phyloP scores from a whole-genome alignment of 1,139 yeast species.

The Kazachstania sp. region DNA sequence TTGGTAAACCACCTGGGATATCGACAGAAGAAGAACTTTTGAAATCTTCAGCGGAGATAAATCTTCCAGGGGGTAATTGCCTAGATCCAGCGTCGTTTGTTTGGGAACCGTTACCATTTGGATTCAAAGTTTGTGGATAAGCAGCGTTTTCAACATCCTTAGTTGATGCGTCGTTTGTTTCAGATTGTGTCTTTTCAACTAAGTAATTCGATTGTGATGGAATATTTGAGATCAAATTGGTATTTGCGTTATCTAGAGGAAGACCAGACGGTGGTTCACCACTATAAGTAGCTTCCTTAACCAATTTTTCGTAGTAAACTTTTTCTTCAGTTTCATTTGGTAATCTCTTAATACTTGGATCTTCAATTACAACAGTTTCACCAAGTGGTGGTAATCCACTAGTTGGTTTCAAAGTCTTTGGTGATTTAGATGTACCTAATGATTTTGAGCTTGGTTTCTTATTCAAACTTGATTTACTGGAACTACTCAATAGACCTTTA shows the following conservation, averaged over 20 bases:
- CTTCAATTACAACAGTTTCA: neutral
- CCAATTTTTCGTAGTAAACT: neutral
- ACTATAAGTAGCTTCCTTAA: neutral
- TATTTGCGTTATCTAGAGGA: no score
- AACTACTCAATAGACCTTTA: neutral
- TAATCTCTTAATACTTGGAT: neutral
- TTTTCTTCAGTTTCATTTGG: neutral
- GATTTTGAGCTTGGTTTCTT: neutral
- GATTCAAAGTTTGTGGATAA: neutral
- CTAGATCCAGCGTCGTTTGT: neutral
- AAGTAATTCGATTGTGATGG: neutral
- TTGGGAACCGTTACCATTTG: neutral
- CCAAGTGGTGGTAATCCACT: neutral
- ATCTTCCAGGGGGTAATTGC: neutral
- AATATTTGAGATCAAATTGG: no score
- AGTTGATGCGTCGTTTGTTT: neutral
- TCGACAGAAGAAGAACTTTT: neutral
- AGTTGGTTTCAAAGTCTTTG: neutral
- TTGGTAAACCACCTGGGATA: slow-evolving; percentile 1
- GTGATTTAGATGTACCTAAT: neutral
- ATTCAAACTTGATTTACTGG: neutral
- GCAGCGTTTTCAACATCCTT: neutral
- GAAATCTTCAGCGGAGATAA: neutral
- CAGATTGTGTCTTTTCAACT: neutral
- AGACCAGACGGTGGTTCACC: neutral